Percentiles rank a stretch among this genome's conserved stretches.
Evolutionary conservation across 768 basidiomycete species (phyloP).

Genomic region (Calocybe indica): DNA sequence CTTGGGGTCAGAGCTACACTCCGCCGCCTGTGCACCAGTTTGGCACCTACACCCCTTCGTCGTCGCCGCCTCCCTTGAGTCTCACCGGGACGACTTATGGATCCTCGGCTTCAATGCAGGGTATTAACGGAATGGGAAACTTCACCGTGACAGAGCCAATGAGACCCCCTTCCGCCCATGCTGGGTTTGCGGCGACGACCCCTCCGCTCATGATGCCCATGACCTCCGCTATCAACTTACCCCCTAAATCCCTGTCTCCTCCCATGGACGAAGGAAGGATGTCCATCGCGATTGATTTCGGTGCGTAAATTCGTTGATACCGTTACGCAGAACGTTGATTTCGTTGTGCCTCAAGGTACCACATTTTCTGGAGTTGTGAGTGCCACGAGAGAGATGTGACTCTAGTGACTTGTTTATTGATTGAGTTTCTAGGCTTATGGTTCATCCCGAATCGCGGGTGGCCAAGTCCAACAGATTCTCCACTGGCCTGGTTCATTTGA

Average conservation of each 20-base stretch:
- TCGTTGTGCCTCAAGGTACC: conserved; percentile 46
- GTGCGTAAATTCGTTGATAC: conserved; percentile 29
- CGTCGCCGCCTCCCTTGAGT: not conserved
- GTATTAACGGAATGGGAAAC: conserved; percentile 17
- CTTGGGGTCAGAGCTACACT: conserved; percentile 31
- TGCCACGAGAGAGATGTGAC: conserved; percentile 7
- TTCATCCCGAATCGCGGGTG: conserved; percentile 75
- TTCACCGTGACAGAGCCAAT: not conserved
- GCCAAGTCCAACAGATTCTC: conserved; percentile 78
- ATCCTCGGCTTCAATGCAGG: not conserved
- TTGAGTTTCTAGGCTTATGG: conserved; percentile 62
- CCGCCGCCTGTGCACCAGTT: conserved; percentile 9
- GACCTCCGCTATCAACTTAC: conserved; percentile 13
- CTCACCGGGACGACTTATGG: not conserved
- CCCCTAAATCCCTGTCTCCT: conserved; percentile 15
- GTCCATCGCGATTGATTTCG: conserved; percentile 81
- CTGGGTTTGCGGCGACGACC: conserved; percentile 12
- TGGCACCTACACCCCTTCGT: conserved; percentile 20
- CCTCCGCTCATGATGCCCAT: conserved; percentile 19
- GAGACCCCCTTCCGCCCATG: conserved; percentile 25
- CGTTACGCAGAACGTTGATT: not conserved
- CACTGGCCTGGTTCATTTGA: conserved; percentile 84
- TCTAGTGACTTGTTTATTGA: not conserved
- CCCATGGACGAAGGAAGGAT: conserved; percentile 65
- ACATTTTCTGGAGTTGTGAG: conserved; percentile 85